Base-by-base conservation (phyloP, 305 asterid species). In the Fraxinus greggii region DNA sequence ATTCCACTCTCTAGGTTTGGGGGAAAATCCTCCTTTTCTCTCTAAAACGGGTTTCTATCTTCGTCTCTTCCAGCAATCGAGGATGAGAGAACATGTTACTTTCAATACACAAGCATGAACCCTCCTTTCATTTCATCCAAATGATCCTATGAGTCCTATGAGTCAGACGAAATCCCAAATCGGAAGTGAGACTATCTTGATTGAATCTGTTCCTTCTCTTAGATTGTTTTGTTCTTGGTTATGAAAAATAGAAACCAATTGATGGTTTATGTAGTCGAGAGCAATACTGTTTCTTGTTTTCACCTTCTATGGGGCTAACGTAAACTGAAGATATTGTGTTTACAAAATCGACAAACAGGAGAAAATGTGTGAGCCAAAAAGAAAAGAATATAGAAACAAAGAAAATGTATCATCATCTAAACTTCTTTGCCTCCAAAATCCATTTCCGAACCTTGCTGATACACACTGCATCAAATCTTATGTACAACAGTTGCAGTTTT, bases 341-440 rank as follows among this genome's bases (percentile, higher is more conserved):
- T 42, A 42, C 51, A 42, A 42, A 42, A 42, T 12, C 5, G n/a
- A 42, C 54, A 42, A 12, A 42, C 54, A 42, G 5, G 5, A 42
- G 54, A 42, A 42, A 42, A 48, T 15, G 59, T 48, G 59, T 48
- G 59, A 48, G 21, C 21, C 21, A 48, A 48, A 79, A 86, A 21
- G 67, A 56, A 19, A 19, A 56, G 28, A 7, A 48, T 3, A 1
- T 19, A 12, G 67, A 19, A 56, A n/a, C 67, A 21, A 56, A n/a
- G 67, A 56, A 56, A 56, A 56, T 21, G 7, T 3, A 7, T 19
- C 19, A 83, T 91, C 87, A 91, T 85, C 89, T 86, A 78, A 91
- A 86, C 83, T 92, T 93, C 89, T 91, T 87, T 86, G 75, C 84
- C 82, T 93, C 98, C 86, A 89, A 84, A 82, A 86, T 83, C 91